Percentiles rank a stretch among this genome's conserved stretches.
Conservation (phyloP, 495 filamentous ascomycete species). For the Mycothermus thermophilus region DNA sequence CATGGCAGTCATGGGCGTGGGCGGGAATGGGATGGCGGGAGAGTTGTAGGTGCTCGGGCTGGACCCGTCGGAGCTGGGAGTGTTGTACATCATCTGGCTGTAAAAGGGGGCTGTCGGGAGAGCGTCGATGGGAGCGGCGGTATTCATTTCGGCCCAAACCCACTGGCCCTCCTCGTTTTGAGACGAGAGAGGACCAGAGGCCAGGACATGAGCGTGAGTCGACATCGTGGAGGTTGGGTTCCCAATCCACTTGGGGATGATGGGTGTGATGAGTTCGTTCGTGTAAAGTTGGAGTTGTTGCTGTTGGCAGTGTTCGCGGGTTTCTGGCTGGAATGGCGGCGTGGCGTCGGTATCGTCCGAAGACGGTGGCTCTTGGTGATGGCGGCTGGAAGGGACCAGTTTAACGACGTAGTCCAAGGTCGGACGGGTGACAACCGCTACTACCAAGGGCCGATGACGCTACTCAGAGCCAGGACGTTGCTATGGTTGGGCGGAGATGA, state of each 20-base stretch:
- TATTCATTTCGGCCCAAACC: slow-evolving; percentile 7
- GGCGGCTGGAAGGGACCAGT: slow-evolving; percentile 5
- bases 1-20: slow-evolving; percentile 1
- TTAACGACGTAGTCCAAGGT: slow-evolving; percentile 14
- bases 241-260: slow-evolving; percentile 5
- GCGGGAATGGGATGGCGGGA: not conserved
- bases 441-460: not conserved
- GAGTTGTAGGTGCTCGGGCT: not conserved
- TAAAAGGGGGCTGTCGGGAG: not conserved
- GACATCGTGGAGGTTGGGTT: slow-evolving; percentile 3
- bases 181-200: slow-evolving; percentile 2
- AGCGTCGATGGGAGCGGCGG: not conserved
- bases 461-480: no score
- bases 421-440: not conserved
- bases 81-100: not conserved
- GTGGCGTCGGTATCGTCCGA: slow-evolving; percentile 1
- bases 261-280: slow-evolving; percentile 1
- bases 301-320: no score
- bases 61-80: not conserved
- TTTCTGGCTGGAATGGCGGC: not conserved
- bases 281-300: not conserved
- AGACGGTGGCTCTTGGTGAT: not conserved
- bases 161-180: slow-evolving; percentile 7
- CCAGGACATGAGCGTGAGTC: not conserved
- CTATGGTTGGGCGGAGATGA: no score